Evolutionary conservation across 2,329 filamentous ascomycete genomes (phyloP).

Genomic region (Orbilia brochopaga): DNA sequence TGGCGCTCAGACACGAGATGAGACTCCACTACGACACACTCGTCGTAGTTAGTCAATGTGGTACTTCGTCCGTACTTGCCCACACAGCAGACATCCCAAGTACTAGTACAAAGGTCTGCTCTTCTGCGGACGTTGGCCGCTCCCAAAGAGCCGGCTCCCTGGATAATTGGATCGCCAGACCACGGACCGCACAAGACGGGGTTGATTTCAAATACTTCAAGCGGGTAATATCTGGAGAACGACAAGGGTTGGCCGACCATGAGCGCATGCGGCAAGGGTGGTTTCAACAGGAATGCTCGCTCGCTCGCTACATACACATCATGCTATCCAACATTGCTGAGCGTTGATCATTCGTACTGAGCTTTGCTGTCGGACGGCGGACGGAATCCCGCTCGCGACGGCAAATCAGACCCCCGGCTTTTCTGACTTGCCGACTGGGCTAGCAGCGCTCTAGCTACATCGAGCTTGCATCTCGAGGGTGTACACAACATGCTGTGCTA

Average conservation of each 20-base stretch:
- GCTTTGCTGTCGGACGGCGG: too few relatives aligned
- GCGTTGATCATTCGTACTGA: conserved; percentile 21
- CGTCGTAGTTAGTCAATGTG: too few relatives aligned
- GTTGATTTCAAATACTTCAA: conserved; percentile 50
- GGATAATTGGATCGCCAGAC: conserved; percentile 38
- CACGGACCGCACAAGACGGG: conserved; percentile 28
- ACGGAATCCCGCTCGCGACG: neutral
- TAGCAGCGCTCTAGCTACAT: neutral
- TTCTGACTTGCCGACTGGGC: neutral
- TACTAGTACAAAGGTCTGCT: conserved; percentile 17
- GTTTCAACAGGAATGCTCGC: conserved; percentile 24
- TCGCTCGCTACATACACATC: too few relatives aligned
- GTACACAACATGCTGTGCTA: too few relatives aligned
- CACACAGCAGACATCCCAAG: too few relatives aligned
- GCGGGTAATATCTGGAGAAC: conserved; percentile 42
- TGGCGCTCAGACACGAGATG: conserved; percentile 41
- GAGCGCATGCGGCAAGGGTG: conserved; percentile 30
- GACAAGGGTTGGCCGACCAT: conserved; percentile 32
- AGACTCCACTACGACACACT: too few relatives aligned
- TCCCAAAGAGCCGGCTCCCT: conserved; percentile 45
- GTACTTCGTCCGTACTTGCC: too few relatives aligned
- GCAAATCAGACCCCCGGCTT: neutral
- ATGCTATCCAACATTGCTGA: conserved; percentile 13
- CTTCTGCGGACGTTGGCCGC: conserved; percentile 6
- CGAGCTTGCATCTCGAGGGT: too few relatives aligned